Conservation (phyloP, 495 filamentous ascomycete genomes). For the Immersiella caudata region DNA sequence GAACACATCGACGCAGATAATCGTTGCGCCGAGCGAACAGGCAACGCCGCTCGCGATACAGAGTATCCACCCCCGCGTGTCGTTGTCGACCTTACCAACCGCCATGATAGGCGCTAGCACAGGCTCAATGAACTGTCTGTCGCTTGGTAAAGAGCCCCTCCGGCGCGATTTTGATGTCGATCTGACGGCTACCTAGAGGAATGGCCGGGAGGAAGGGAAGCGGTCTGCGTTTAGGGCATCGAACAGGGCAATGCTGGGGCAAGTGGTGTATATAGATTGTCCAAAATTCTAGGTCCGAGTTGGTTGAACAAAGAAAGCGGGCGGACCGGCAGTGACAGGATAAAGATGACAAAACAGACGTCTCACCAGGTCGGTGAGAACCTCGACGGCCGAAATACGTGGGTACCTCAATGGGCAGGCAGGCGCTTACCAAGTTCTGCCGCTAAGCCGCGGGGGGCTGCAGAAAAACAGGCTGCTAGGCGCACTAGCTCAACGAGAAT, state of each 20-base stretch:
- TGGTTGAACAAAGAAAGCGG: neutral
- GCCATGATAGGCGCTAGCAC: constrained; percentile 39
- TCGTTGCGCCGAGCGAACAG: constrained; percentile 75
- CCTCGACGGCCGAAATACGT: constrained; percentile 20
- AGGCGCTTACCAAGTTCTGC: neutral
- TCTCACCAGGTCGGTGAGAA: constrained; percentile 17
- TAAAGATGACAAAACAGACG: neutral
- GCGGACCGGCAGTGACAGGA: neutral
- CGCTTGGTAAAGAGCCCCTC: too few species aligned
- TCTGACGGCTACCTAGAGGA: too few species aligned
- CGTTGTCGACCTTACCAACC: constrained; percentile 63
- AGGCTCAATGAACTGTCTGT: neutral
- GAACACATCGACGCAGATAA: constrained; percentile 85
- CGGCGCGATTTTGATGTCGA: too few species aligned
- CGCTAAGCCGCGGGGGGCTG: neutral
- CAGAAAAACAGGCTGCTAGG: neutral
- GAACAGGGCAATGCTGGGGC: neutral
- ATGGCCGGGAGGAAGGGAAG: neutral
- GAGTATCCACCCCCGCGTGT: constrained; percentile 94
- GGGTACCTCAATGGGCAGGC: constrained; percentile 3
- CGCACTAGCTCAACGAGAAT: neutral
- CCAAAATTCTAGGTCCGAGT: neutral
- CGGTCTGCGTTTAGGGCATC: neutral
- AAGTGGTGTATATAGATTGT: neutral
- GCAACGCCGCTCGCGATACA: constrained; percentile 81